A percentile compares a stretch with the other conserved stretches of the same genome.
phyloP scores from a whole-genome alignment of 768 basidiomycete genomes.

The Psilocybe azurescens region DNA sequence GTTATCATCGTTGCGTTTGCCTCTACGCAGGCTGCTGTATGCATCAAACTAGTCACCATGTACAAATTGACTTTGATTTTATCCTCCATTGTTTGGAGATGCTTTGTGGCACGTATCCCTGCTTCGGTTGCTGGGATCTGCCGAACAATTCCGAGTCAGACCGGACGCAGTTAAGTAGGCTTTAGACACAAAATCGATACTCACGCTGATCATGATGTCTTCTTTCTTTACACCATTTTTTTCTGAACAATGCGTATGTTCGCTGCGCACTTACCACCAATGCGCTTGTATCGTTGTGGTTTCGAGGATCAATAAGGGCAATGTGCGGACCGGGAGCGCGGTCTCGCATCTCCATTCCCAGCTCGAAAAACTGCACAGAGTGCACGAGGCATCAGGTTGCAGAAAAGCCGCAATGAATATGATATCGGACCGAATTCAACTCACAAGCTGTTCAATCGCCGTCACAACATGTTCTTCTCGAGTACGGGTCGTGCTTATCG shows the following conservation, averaged over 20 bases:
- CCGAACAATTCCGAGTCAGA: slow-evolving; percentile 8
- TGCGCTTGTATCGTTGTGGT: slow-evolving; percentile 35
- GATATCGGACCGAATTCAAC: slow-evolving; percentile 21
- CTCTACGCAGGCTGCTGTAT: slow-evolving; percentile 61
- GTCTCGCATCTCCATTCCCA: slow-evolving; percentile 49
- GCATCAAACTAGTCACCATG: slow-evolving; percentile 56
- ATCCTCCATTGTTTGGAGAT: slow-evolving; percentile 36
- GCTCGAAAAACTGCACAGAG: slow-evolving; percentile 52
- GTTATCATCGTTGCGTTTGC: slow-evolving; percentile 53
- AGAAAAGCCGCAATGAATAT: slow-evolving; percentile 8
- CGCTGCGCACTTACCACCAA: slow-evolving; percentile 50
- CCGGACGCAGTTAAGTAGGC: slow-evolving; percentile 6
- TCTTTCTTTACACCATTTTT: slow-evolving; percentile 40
- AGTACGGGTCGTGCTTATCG: neutral
- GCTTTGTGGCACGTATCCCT: slow-evolving; percentile 53
- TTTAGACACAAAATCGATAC: slow-evolving; percentile 21
- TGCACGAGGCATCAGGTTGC: slow-evolving; percentile 2
- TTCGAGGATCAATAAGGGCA: slow-evolving; percentile 56
- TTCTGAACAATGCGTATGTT: slow-evolving; percentile 45
- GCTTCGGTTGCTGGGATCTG: slow-evolving; percentile 65
- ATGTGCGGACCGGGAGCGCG: slow-evolving; percentile 53
- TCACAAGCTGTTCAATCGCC: slow-evolving; percentile 34
- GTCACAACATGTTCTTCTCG: slow-evolving; percentile 13
- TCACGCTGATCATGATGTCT: slow-evolving; percentile 56
- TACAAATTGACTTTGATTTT: slow-evolving; percentile 56